These are phyloP conservation scores for Ustanciosporium gigantosporum DNA, from an alignment of 1,284 basidiomycete genomes.

Conservation along the genomic window DNA sequence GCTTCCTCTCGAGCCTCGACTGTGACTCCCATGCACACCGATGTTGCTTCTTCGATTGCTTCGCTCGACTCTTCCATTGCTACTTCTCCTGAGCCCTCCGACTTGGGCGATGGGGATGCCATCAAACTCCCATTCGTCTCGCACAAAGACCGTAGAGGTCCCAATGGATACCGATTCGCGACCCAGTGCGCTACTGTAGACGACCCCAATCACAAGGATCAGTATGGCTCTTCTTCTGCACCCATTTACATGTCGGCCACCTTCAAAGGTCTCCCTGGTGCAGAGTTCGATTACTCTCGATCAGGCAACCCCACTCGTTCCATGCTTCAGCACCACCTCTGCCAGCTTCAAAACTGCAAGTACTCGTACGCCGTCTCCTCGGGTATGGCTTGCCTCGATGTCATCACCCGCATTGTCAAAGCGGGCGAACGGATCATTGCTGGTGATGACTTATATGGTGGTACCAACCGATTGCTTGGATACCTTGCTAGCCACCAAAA, in stretches of 20 bases:
- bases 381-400: constrained; percentile 96
- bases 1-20: constrained; percentile 35
- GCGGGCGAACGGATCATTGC: constrained; percentile 93
- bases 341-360: constrained; percentile 64
- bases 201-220: constrained; percentile 81
- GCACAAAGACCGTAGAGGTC: constrained; percentile 42
- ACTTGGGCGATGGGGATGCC: constrained; percentile 23
- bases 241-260: constrained; percentile 98
- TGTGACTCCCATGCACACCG: constrained; percentile 26
- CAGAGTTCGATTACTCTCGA: constrained; percentile 86
- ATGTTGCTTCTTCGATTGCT: constrained; percentile 34
- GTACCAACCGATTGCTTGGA: constrained; percentile 91
- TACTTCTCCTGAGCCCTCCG: constrained; percentile 37
- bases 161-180: constrained; percentile 65
- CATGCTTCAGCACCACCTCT: constrained; percentile 59
- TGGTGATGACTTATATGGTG: constrained; percentile 96
- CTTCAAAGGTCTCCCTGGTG: constrained; percentile 89
- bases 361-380: constrained; percentile 87
- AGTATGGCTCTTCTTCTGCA: constrained; percentile 88
- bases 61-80: constrained; percentile 40
- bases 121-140: constrained; percentile 30
- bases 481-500: constrained; percentile 86
- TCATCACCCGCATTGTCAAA: constrained; percentile 89
- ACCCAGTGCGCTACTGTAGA: constrained; percentile 92
- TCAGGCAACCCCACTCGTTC: constrained; percentile 91